These are phyloP conservation scores for Stagonosporopsis chrysanthemi DNA, from an alignment of 2,329 filamentous ascomycete genomes.

Conservation along the genomic window DNA sequence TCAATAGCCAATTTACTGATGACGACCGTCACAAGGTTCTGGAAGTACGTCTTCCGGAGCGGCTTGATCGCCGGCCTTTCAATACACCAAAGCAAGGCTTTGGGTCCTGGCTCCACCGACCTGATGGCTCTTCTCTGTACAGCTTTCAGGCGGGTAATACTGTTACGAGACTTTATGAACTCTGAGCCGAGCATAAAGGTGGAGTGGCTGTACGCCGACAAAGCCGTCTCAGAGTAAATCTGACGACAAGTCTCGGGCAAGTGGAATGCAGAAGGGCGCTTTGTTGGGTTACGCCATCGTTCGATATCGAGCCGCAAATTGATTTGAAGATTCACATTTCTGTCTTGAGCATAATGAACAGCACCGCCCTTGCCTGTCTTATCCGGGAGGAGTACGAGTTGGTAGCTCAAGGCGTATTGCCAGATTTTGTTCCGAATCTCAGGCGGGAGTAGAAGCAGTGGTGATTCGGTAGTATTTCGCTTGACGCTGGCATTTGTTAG, in stretches of 20 bases:
- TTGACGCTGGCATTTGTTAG: background rate
- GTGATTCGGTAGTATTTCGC: background rate
- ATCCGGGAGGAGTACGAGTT: background rate
- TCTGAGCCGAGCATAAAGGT: no score
- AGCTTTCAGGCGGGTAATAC: no score
- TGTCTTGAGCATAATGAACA: background rate
- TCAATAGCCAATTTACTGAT: no score
- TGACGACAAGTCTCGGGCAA: conserved; percentile 16
- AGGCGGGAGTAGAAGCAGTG: conserved; percentile 1
- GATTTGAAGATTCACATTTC: no score
- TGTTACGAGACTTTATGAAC: no score
- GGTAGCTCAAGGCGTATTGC: background rate
- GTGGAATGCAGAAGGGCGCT: background rate
- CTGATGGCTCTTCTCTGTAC: no score
- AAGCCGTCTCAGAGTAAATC: conserved; percentile 12
- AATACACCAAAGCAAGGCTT: no score
- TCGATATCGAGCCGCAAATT: background rate
- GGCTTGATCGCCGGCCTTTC: no score
- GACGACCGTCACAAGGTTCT: no score
- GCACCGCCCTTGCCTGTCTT: background rate
- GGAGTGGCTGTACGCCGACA: background rate
- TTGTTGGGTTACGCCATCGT: background rate
- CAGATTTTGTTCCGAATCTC: conserved; percentile 8
- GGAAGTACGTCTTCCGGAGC: no score
- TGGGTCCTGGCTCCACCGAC: no score